Conservation (phyloP, 805 yeast species). For the Nakazawaea molendinolei region DNA sequence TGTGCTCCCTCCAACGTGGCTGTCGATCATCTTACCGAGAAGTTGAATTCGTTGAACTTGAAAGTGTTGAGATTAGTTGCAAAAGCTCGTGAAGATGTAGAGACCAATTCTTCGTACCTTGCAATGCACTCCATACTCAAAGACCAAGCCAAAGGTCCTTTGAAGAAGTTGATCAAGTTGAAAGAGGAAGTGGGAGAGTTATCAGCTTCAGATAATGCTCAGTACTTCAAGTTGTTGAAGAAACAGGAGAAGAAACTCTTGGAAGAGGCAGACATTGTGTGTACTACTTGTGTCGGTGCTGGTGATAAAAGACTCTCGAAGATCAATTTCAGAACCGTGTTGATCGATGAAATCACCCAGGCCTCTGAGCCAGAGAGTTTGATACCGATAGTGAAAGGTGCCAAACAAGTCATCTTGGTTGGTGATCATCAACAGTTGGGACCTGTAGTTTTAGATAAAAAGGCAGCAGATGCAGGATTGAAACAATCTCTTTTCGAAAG, state of each 20-base stretch:
- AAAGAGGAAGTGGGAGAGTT: slow-evolving; percentile 68
- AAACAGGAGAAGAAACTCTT: slow-evolving; percentile 45
- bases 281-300: slow-evolving; percentile 91
- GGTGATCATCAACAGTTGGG: slow-evolving; percentile 97
- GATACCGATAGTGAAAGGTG: slow-evolving; percentile 85
- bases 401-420: slow-evolving; percentile 77
- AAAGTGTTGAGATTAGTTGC: slow-evolving; percentile 77
- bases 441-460: slow-evolving; percentile 76
- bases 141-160: slow-evolving; percentile 42
- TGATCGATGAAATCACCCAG: slow-evolving; percentile 91
- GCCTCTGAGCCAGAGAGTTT: slow-evolving; percentile 89
- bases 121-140: slow-evolving; percentile 51
- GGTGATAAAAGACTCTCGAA: slow-evolving; percentile 60
- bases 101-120: slow-evolving; percentile 49
- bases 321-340: slow-evolving; percentile 63
- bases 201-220: slow-evolving; percentile 43
- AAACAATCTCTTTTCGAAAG: slow-evolving; percentile 85
- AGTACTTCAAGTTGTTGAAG: slow-evolving; percentile 34
- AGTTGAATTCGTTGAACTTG: slow-evolving; percentile 63
- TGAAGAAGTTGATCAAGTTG: slow-evolving; percentile 50
- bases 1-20: slow-evolving; percentile 97
- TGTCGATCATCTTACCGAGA: slow-evolving; percentile 80
- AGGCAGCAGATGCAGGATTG: slow-evolving; percentile 83
- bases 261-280: slow-evolving; percentile 64
- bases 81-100: slow-evolving; percentile 74